Evolutionary conservation across 2,329 filamentous ascomycete species (phyloP).

Genomic region (Microdochium paspali): DNA sequence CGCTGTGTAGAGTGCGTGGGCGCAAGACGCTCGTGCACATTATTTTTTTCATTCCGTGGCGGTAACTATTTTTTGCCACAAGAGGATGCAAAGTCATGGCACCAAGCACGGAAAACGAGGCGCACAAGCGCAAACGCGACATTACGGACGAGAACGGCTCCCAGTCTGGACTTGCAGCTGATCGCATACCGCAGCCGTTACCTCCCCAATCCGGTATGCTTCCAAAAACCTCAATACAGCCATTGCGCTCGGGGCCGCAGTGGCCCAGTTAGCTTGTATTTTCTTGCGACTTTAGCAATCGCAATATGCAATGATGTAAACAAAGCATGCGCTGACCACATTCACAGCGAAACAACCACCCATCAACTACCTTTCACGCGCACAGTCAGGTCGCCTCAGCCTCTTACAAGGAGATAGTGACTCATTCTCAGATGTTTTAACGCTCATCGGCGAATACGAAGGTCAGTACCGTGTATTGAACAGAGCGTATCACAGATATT

Average conservation of each 20-base stretch:
- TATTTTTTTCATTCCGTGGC: neutral
- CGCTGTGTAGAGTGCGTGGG: too few species aligned
- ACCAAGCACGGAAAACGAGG: constrained; percentile 29
- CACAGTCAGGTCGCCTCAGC: constrained; percentile 31
- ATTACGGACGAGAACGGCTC: constrained; percentile 30
- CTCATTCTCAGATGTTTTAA: constrained; percentile 63
- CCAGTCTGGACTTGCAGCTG: constrained; percentile 22
- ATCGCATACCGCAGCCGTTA: constrained; percentile 32
- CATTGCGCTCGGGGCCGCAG: too few species aligned
- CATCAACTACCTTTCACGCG: constrained; percentile 45
- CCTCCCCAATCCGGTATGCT: constrained; percentile 32
- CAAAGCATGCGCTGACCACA: constrained; percentile 1
- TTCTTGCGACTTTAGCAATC: too few species aligned
- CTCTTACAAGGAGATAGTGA: constrained; percentile 50
- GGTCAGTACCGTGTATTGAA: constrained; percentile 23
- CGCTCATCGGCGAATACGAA: constrained; percentile 71
- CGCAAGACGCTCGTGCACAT: too few species aligned
- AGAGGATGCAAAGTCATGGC: constrained; percentile 23
- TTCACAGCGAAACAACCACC: constrained; percentile 11
- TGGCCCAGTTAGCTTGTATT: too few species aligned
- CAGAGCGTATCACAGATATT: constrained; percentile 1
- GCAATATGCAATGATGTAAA: too few species aligned
- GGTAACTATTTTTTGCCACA: constrained; percentile 9
- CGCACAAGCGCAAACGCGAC: constrained; percentile 39
- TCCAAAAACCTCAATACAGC: neutral